A percentile compares a stretch with the other conserved stretches of the same genome.
Conservation (phyloP, 169 alveolate species). For the Cryptosporidium sp. region DNA sequence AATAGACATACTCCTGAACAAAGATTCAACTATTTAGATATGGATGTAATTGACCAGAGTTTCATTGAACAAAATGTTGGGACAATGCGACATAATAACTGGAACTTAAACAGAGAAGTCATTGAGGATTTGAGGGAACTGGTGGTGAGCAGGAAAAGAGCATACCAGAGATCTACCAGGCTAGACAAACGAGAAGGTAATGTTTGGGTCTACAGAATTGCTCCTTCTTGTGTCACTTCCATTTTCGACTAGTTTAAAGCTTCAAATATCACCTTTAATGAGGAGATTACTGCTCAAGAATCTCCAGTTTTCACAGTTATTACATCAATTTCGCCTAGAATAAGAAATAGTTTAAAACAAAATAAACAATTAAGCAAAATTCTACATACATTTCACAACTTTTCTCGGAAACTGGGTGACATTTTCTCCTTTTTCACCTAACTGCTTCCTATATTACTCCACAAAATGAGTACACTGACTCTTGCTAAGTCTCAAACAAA, state of each 20-base stretch:
- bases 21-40: conserved; percentile 83
- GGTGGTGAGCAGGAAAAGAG: conserved; percentile 85
- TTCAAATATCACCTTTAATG: background rate
- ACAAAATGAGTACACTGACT: background rate
- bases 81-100: conserved; percentile 84
- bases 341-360: no score
- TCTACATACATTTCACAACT: no score
- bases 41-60: conserved; percentile 88
- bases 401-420: no score
- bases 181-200: conserved; percentile 89
- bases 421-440: no score
- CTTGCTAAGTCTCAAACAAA: background rate
- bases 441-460: background rate
- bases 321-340: no score
- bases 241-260: conserved; percentile 76
- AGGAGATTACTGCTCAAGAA: background rate
- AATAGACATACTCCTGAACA: conserved; percentile 50
- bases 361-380: no score
- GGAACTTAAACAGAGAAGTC: conserved; percentile 89
- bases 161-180: conserved; percentile 84
- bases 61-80: conserved; percentile 83
- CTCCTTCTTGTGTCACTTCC: conserved; percentile 85
- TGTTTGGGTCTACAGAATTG: conserved; percentile 87
- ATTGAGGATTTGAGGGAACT: conserved; percentile 90
- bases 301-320: background rate